These are phyloP conservation scores for Pseudofabraea citricarpa DNA, from an alignment of 2,329 filamentous ascomycete genomes.

Conservation along the genomic window DNA sequence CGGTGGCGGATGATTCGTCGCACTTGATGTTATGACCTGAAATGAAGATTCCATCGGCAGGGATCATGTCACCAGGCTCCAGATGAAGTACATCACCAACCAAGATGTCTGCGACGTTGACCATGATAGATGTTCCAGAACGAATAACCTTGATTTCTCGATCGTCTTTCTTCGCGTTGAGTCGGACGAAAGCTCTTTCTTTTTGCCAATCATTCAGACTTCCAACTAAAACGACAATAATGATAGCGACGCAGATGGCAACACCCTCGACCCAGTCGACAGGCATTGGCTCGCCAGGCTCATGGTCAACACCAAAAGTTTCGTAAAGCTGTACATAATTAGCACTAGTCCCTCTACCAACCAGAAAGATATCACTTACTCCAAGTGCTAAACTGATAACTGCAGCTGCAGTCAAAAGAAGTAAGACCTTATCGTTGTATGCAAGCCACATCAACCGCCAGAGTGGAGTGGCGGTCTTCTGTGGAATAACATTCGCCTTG, in stretches of 20 bases:
- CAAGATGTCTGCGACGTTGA: constrained; percentile 62
- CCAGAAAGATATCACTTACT: constrained; percentile 68
- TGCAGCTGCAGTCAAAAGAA: constrained; percentile 63
- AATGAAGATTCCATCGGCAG: constrained; percentile 67
- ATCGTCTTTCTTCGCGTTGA: constrained; percentile 59
- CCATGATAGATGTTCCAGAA: constrained; percentile 57
- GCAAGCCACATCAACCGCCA: constrained; percentile 67
- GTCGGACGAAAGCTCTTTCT: constrained; percentile 58
- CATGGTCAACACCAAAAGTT: constrained; percentile 44
- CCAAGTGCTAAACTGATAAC: constrained; percentile 66
- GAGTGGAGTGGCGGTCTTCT: constrained; percentile 61
- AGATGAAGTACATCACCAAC: constrained; percentile 68
- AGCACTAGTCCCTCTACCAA: constrained; percentile 71
- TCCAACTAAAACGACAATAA: constrained; percentile 59
- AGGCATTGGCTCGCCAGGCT: constrained; percentile 33
- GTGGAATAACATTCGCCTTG: constrained; percentile 58
- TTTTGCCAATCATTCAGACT: constrained; percentile 66
- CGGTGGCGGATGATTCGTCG: constrained; percentile 69
- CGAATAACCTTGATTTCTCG: constrained; percentile 62
- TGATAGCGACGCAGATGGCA: constrained; percentile 59
- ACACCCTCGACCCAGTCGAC: constrained; percentile 66
- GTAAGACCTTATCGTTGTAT: constrained; percentile 73
- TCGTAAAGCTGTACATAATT: constrained; percentile 66
- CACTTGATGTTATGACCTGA: constrained; percentile 62
- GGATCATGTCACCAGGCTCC: constrained; percentile 65